Percentiles rank a stretch among this genome's conserved stretches.
These are phyloP conservation scores for Rhinocladiella mackenziei DNA, from an alignment of 2,329 filamentous ascomycete species.

Conservation along the genomic window DNA sequence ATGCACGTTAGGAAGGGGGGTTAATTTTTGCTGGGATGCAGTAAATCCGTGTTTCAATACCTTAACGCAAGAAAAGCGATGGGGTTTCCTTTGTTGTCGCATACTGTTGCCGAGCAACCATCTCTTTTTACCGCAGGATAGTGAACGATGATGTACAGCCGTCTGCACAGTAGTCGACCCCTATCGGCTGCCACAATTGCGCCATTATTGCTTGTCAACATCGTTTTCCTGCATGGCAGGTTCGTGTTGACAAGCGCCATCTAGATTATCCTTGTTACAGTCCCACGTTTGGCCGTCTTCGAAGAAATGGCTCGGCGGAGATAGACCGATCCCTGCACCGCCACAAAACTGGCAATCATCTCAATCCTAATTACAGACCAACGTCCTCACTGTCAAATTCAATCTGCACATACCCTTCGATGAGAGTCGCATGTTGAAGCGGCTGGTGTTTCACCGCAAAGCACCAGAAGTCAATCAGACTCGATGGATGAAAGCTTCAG, in stretches of 20 bases:
- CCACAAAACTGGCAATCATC: slow-evolving; percentile 3
- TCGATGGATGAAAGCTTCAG: slow-evolving; percentile 14
- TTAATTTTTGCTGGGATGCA: too few species aligned
- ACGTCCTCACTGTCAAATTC: not conserved
- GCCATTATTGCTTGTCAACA: slow-evolving; percentile 8
- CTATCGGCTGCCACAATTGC: not conserved
- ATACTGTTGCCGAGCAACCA: slow-evolving; percentile 16
- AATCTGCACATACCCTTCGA: not conserved
- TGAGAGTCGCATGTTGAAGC: not conserved
- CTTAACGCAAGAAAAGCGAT: too few species aligned
- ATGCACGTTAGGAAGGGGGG: slow-evolving; percentile 3
- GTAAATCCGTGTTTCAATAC: too few species aligned
- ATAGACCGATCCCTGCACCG: slow-evolving; percentile 7
- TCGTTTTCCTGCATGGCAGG: slow-evolving; percentile 4
- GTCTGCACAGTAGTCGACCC: not conserved
- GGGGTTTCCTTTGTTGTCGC: slow-evolving; percentile 12
- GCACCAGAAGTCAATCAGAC: not conserved
- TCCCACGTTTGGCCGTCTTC: too few species aligned
- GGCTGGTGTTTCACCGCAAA: slow-evolving; percentile 4
- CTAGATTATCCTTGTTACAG: not conserved
- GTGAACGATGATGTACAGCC: too few species aligned
- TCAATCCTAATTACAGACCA: too few species aligned
- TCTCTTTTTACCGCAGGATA: too few species aligned
- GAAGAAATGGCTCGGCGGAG: not conserved
- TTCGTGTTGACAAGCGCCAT: slow-evolving; percentile 9